Conservation (phyloP, 2,329 filamentous ascomycete genomes). For the Pleoardoris graminearum region DNA sequence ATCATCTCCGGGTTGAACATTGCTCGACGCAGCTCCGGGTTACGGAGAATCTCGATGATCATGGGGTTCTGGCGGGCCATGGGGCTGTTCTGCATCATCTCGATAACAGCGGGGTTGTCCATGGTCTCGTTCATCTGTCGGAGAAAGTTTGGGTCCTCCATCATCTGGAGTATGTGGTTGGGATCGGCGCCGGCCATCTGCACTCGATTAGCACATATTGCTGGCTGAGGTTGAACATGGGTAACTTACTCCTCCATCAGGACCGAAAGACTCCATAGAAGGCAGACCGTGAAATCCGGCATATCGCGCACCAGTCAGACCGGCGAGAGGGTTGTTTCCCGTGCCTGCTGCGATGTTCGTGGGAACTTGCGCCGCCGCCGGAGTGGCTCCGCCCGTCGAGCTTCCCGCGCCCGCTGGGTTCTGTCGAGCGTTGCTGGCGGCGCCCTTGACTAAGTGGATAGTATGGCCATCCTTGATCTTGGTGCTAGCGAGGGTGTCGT, state of each 20-base stretch:
- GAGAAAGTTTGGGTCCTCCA: conserved; percentile 84
- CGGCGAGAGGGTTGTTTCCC: conserved; percentile 85
- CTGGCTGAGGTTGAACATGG: not conserved
- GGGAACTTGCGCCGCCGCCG: conserved; percentile 65
- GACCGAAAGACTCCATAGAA: conserved; percentile 84
- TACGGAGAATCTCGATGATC: conserved; percentile 83
- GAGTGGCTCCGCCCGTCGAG: conserved; percentile 44
- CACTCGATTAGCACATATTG: conserved; percentile 22
- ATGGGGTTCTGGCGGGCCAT: conserved; percentile 87
- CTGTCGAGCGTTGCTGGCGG: conserved; percentile 77
- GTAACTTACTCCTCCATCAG: conserved; percentile 85
- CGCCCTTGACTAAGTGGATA: conserved; percentile 94
- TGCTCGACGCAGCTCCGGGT: conserved; percentile 86
- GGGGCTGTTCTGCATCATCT: conserved; percentile 67
- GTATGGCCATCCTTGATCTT: conserved; percentile 97
- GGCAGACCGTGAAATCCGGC: conserved; percentile 90
- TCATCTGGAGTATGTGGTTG: conserved; percentile 80
- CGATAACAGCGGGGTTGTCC: conserved; percentile 90
- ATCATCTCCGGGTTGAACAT: conserved; percentile 89
- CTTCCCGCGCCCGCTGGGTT: conserved; percentile 52
- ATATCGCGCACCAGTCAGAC: conserved; percentile 88
- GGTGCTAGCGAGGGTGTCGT: conserved; percentile 79
- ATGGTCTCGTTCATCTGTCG: conserved; percentile 92
- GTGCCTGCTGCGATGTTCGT: conserved; percentile 77
- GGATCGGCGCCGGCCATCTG: conserved; percentile 89